A percentile compares a stretch with the other conserved stretches of the same genome.
These are phyloP conservation scores for Exutisphaerella laricina DNA, from an alignment of 2,329 filamentous ascomycete genomes.

Conservation along the genomic window DNA sequence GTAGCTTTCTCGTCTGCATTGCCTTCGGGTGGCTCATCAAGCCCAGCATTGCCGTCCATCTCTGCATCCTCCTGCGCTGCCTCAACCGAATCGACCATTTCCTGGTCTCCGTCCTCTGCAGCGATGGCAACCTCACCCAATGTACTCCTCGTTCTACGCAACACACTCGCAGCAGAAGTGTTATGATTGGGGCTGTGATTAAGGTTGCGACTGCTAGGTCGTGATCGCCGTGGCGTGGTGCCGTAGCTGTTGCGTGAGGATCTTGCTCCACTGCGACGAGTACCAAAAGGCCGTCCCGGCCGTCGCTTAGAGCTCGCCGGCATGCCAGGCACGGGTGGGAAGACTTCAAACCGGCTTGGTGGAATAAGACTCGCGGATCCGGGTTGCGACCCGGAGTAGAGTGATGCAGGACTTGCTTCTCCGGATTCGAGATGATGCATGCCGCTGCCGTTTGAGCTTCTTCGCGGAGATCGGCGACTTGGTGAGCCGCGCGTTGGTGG, in stretches of 20 bases:
- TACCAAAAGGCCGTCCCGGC: conserved; percentile 29
- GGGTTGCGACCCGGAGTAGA: conserved; percentile 26
- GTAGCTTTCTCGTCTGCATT: conserved; percentile 27
- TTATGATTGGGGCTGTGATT: conserved; percentile 11
- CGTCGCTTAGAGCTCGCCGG: conserved; percentile 30
- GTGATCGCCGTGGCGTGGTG: conserved; percentile 24
- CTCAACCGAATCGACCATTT: conserved; percentile 17
- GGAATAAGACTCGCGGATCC: conserved; percentile 50
- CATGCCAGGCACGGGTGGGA: conserved; percentile 59
- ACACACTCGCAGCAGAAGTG: conserved; percentile 13
- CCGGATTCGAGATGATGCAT: conserved; percentile 15
- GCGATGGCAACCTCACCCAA: conserved; percentile 36
- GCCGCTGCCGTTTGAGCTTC: conserved; percentile 28
- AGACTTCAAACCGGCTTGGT: conserved; percentile 68
- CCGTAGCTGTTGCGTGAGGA: conserved; percentile 14
- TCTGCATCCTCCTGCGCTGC: conserved; percentile 29
- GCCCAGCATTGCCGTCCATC: conserved; percentile 12
- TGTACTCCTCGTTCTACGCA: conserved; percentile 40
- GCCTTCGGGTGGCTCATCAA: conserved; percentile 3
- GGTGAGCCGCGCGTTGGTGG: conserved; percentile 20
- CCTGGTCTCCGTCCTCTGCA: conserved; percentile 1
- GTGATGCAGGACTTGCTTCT: conserved; percentile 22
- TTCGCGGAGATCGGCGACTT: conserved; percentile 30
- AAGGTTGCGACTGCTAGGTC: conserved; percentile 2
- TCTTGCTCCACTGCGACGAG: conserved; percentile 21